These are phyloP conservation scores for Vigna radiata DNA, from an alignment of 306 rosid species.

Conservation along the genomic window DNA sequence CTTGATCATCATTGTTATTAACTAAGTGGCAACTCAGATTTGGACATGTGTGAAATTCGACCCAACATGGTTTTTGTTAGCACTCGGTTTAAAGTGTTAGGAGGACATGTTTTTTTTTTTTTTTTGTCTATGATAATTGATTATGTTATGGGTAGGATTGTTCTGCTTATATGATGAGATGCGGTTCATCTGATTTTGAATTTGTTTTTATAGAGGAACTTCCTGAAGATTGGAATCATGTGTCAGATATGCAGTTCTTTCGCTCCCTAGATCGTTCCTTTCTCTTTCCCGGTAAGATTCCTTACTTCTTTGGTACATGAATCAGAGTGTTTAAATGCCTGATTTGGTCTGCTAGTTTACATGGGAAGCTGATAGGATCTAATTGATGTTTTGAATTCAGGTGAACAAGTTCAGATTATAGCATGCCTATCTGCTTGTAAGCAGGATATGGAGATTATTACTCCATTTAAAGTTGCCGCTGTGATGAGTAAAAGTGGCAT, in stretches of 20 bases:
- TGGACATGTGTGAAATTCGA: conserved; percentile 13
- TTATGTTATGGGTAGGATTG: conserved; percentile 29
- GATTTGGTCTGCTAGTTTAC: conserved; percentile 22
- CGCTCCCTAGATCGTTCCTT: conserved; percentile 80
- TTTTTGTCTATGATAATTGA: conserved; percentile 7
- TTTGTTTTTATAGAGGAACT: conserved; percentile 66
- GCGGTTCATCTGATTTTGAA: conserved; percentile 35
- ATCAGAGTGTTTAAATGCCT: conserved; percentile 42
- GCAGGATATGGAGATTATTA: conserved; percentile 83
- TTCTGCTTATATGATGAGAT: conserved; percentile 31
- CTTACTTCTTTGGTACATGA: conserved; percentile 32
- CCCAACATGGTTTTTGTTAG: background rate
- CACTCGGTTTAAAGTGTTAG: conserved; percentile 6
- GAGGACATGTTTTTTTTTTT: background rate
- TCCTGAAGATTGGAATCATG: conserved; percentile 77
- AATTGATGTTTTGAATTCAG: conserved; percentile 58
- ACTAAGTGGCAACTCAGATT: background rate
- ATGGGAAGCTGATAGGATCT: conserved; percentile 42
- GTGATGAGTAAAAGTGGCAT: conserved; percentile 80
- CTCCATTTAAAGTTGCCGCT: conserved; percentile 98
- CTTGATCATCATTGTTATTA: background rate
- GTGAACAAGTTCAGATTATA: conserved; percentile 88
- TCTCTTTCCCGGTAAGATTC: conserved; percentile 85
- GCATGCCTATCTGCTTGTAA: conserved; percentile 89
- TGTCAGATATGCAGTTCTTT: conserved; percentile 72